phyloP scores from a whole-genome alignment of 2,329 filamentous ascomycete species.

The Paraconiothyrium brasiliense region DNA sequence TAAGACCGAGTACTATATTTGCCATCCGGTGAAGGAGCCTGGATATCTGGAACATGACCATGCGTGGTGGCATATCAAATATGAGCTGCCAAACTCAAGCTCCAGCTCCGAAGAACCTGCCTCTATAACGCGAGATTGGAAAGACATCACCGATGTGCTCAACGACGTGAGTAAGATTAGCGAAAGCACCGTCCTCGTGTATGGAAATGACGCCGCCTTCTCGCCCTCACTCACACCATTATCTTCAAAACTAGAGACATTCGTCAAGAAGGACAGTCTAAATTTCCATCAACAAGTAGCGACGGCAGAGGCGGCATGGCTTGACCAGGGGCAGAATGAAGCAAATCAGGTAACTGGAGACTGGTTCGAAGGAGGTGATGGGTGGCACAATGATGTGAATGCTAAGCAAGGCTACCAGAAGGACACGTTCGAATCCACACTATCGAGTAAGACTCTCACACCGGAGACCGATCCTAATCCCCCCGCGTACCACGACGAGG shows the following conservation, averaged over 20 bases:
- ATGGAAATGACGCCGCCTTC: constrained; percentile 61
- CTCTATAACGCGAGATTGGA: constrained; percentile 43
- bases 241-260: constrained; percentile 45
- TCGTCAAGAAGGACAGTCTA: constrained; percentile 61
- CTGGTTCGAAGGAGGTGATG: constrained; percentile 32
- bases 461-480: constrained; percentile 40
- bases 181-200: constrained; percentile 65
- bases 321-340: background rate
- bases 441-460: constrained; percentile 44
- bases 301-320: constrained; percentile 29
- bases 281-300: constrained; percentile 45
- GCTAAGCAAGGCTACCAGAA: constrained; percentile 31
- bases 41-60: constrained; percentile 23
- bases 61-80: constrained; percentile 51
- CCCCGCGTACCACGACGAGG: constrained; percentile 12
- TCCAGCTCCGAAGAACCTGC: constrained; percentile 21
- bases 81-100: constrained; percentile 30
- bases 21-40: constrained; percentile 49
- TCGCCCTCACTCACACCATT: constrained; percentile 29
- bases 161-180: constrained; percentile 62
- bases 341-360: constrained; percentile 19
- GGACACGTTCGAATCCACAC: constrained; percentile 22
- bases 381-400: constrained; percentile 31
- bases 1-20: constrained; percentile 66
- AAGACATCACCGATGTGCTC: constrained; percentile 64